A percentile compares a stretch with the other conserved stretches of the same genome.
Conservation (phyloP, 805 yeast species). For the Lipomyces yamanashiensis region DNA sequence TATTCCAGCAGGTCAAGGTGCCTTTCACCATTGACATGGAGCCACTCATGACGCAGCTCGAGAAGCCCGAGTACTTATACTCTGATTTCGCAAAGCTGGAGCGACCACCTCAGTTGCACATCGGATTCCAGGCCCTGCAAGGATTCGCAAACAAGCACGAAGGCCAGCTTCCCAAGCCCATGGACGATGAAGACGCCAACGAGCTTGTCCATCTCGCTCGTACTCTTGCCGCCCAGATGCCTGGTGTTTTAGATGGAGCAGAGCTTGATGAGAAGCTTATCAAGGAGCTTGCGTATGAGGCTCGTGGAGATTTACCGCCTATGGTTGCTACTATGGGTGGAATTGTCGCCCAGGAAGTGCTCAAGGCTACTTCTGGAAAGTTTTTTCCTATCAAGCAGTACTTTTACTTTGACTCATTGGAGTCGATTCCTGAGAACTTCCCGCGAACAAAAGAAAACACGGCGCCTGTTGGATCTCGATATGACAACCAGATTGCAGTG, state of each 20-base stretch:
- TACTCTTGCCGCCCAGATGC: constrained; percentile 62
- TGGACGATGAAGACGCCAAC: constrained; percentile 71
- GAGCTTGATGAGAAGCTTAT: constrained; percentile 70
- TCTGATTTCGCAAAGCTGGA: constrained; percentile 95
- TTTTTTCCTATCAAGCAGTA: constrained; percentile 92
- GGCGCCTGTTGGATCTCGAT: constrained; percentile 77
- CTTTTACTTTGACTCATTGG: constrained; percentile 91
- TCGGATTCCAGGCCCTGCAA: constrained; percentile 89
- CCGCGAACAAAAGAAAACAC: constrained; percentile 69
- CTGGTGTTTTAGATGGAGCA: constrained; percentile 57
- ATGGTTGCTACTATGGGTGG: constrained; percentile 91
- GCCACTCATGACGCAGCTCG: constrained; percentile 65
- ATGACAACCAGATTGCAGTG: constrained; percentile 94
- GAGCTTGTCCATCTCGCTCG: constrained; percentile 65
- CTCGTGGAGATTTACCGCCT: constrained; percentile 91
- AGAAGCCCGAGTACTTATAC: constrained; percentile 74
- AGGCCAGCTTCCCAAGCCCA: constrained; percentile 75
- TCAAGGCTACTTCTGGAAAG: constrained; percentile 94
- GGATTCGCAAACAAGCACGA: constrained; percentile 67
- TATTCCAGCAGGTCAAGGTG: constrained; percentile 88
- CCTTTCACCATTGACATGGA: constrained; percentile 70
- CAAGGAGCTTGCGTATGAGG: constrained; percentile 76
- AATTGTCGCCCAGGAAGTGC: constrained; percentile 91
- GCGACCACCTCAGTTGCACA: constrained; percentile 85
- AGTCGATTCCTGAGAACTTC: constrained; percentile 70